These are phyloP conservation scores for Mucor mucedo DNA, from an alignment of 371 early-diverging fungal genomes.

Conservation along the genomic window DNA sequence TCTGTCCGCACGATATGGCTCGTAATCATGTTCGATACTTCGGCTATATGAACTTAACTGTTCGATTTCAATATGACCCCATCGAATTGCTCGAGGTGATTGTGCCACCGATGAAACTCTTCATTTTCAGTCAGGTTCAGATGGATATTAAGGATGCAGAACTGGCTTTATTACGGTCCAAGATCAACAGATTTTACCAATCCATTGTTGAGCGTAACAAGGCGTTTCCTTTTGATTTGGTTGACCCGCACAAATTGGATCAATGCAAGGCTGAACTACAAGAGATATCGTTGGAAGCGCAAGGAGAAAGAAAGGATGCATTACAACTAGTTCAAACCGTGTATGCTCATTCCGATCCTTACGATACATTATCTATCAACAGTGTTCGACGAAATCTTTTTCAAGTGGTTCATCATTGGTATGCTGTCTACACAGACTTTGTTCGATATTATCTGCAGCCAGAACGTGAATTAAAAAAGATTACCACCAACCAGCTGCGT, in stretches of 20 bases:
- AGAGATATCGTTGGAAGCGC: slow-evolving; percentile 67
- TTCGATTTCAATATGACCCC: slow-evolving; percentile 79
- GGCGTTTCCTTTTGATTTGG: slow-evolving; percentile 68
- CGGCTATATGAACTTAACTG: slow-evolving; percentile 74
- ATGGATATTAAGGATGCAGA: slow-evolving; percentile 69
- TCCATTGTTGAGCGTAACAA: slow-evolving; percentile 73
- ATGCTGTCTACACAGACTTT: slow-evolving; percentile 79
- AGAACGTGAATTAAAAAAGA: slow-evolving; percentile 72
- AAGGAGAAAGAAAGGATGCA: slow-evolving; percentile 81
- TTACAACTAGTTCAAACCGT: slow-evolving; percentile 85
- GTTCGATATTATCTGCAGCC: slow-evolving; percentile 78
- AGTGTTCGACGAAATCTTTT: slow-evolving; percentile 75
- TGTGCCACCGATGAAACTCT: slow-evolving; percentile 83
- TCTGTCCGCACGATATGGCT: slow-evolving; percentile 87
- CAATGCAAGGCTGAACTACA: slow-evolving; percentile 67
- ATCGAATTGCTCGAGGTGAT: slow-evolving; percentile 83
- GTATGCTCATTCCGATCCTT: slow-evolving; percentile 73
- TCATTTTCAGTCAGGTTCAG: slow-evolving; percentile 64
- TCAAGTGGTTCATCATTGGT: slow-evolving; percentile 83
- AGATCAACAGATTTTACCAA: slow-evolving; percentile 76
- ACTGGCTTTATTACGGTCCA: slow-evolving; percentile 57
- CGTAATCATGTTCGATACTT: slow-evolving; percentile 86
- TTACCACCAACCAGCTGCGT: slow-evolving; percentile 67
- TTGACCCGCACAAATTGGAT: slow-evolving; percentile 67
- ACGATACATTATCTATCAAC: slow-evolving; percentile 83